A percentile compares a stretch with the other conserved stretches of the same genome.
phyloP scores from a whole-genome alignment of 331 rosid genomes.

The Acacia concinna region DNA sequence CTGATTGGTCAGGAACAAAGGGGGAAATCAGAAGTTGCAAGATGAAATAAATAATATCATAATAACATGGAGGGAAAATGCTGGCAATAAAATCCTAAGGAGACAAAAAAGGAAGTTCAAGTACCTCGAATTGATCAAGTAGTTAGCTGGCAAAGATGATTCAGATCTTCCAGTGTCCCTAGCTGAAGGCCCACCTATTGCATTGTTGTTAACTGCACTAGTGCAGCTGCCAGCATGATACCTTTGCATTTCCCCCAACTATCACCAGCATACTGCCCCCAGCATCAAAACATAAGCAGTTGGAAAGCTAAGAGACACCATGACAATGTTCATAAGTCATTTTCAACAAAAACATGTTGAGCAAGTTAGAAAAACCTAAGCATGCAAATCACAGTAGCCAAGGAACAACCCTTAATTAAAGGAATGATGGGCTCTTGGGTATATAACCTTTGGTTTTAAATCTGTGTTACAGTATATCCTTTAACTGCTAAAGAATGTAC shows the following conservation, averaged over 20 bases:
- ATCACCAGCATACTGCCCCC: slow-evolving; percentile 91
- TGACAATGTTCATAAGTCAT: slow-evolving; percentile 32
- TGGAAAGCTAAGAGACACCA: slow-evolving; percentile 46
- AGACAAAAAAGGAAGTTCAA: slow-evolving; percentile 21
- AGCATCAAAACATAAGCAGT: slow-evolving; percentile 63
- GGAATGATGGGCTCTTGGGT: background rate
- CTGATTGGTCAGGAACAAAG: background rate
- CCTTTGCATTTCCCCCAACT: slow-evolving; percentile 94
- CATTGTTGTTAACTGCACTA: slow-evolving; percentile 92
- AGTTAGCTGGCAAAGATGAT: slow-evolving; percentile 73
- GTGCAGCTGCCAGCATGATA: slow-evolving; percentile 86
- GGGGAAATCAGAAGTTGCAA: slow-evolving; percentile 16
- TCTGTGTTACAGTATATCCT: slow-evolving; percentile 16
- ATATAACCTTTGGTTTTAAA: slow-evolving; percentile 4
- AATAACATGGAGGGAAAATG: background rate
- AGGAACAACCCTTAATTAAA: slow-evolving; percentile 13
- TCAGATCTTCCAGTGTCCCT: slow-evolving; percentile 86
- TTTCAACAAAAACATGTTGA: slow-evolving; percentile 20
- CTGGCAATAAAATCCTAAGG: slow-evolving; percentile 6
- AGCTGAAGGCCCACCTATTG: slow-evolving; percentile 75
- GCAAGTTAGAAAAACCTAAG: slow-evolving; percentile 13
- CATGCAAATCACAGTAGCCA: background rate
- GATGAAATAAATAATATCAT: slow-evolving; percentile 9
- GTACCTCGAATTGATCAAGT: slow-evolving; percentile 73
- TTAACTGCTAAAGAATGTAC: slow-evolving; percentile 29